These are phyloP conservation scores for Parafenestella ontariensis DNA, from an alignment of 2,329 filamentous ascomycete genomes.

Conservation along the genomic window DNA sequence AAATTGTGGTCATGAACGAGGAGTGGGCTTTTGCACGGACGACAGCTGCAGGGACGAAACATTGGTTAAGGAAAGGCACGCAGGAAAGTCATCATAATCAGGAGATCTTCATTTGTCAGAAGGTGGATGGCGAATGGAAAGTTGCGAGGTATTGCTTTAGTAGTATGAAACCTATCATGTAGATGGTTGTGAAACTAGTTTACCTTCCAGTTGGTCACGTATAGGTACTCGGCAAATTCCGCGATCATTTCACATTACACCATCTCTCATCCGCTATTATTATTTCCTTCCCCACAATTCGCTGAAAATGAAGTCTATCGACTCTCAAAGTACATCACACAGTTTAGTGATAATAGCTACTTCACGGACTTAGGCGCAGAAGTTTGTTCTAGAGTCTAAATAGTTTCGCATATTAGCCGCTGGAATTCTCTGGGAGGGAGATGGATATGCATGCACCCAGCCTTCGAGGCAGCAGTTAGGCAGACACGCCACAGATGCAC, in stretches of 20 bases:
- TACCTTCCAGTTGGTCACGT: background rate
- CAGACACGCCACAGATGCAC: background rate
- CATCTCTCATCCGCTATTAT: background rate
- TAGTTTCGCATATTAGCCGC: background rate
- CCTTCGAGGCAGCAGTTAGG: background rate
- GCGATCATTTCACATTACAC: background rate
- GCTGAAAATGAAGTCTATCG: background rate
- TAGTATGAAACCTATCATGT: slow-evolving; percentile 11
- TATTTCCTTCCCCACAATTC: background rate
- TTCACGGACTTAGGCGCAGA: no score
- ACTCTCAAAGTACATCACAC: no score
- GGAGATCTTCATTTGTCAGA: slow-evolving; percentile 9
- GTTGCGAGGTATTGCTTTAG: slow-evolving; percentile 14
- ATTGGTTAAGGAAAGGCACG: slow-evolving; percentile 12
- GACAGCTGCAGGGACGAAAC: slow-evolving; percentile 12
- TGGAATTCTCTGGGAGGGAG: background rate
- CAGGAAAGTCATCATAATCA: slow-evolving; percentile 11
- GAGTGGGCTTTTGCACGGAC: slow-evolving; percentile 16
- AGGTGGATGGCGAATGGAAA: slow-evolving; percentile 6
- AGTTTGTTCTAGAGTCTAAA: no score
- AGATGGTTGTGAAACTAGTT: background rate
- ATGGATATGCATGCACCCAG: background rate
- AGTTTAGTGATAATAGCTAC: no score
- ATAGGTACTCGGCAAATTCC: background rate
- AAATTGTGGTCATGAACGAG: slow-evolving; percentile 9